Evolutionary conservation across 768 basidiomycete species (phyloP), one percentile per base, ranked within the genome.

Genomic region (Scleroderma citrinum): DNA sequence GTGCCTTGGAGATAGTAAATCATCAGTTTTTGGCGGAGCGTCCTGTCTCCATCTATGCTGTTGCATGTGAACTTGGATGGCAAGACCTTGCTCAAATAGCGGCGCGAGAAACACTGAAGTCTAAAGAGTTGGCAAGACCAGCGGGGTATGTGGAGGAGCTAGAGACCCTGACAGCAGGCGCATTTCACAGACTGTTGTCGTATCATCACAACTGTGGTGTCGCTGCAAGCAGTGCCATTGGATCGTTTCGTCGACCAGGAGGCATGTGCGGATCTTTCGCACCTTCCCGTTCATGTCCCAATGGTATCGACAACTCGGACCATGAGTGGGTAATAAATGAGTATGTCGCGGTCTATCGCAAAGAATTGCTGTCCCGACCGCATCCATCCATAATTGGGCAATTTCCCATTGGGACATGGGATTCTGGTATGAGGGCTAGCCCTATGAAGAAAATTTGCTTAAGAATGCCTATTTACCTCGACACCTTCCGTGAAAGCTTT

Each of bases 181-280:
- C 65, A 30, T 68, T 71, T 48, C 65, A 69, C 59, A 70, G 69
- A 23, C 62, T 76, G 31, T 68, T 71, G 40, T 62, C 69, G 30
- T 76, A 75, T 53, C 72, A 74, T 54, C 59, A 62, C 32, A 48
- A 59, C 29, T 75, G 74, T 51, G 71, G 69, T 7, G 63, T 34
- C 1, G 32, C 12, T 12, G 52, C 52, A n/a, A n/a, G n/a, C n/a
- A n/a, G n/a, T n/a, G n/a, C n/a, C n/a, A n/a, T n/a, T n/a, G n/a
- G n/a, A n/a, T n/a, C n/a, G 31, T 32, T 13, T 7, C 31, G 7
- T 3, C 10, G 20, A n/a, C 16, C 20, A 3, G 16, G 13, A 24
- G 30, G 19, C 37, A 38, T 38, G n/a, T 11, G 37, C 35, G 47
- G 10, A 24, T 8, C 41, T 21, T 7, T 10, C 37, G 11, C 7